Evolutionary conservation across 371 early-diverging fungal genomes (phyloP).

Genomic region (Choanephora cucurbitarum): DNA sequence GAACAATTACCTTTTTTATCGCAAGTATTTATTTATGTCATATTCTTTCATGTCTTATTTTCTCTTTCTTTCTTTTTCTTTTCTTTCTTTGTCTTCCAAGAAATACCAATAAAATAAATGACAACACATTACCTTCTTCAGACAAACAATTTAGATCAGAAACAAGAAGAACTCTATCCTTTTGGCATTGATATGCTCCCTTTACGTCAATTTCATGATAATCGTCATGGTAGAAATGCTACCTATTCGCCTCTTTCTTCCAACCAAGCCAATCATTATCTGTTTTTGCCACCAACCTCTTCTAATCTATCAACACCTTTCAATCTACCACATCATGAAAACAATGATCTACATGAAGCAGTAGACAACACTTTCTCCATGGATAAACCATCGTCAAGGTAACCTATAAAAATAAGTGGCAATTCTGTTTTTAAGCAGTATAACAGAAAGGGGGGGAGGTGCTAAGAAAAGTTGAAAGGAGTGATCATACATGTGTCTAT

Average conservation of each 20-base stretch:
- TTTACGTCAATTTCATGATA: not conserved
- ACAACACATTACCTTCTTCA: not conserved
- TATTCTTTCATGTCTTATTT: conserved; percentile 1
- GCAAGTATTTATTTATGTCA: not conserved
- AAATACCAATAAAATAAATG: not conserved
- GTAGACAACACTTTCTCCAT: too few relatives aligned
- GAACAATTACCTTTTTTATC: not conserved
- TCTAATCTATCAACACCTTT: not conserved
- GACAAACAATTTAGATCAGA: not conserved
- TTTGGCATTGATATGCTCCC: not conserved
- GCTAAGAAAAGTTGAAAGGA: too few relatives aligned
- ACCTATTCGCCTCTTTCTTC: not conserved
- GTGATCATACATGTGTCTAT: too few relatives aligned
- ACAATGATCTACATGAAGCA: conserved; percentile 1
- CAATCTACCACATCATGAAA: not conserved
- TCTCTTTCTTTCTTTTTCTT: conserved; percentile 6
- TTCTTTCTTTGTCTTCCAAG: conserved; percentile 1
- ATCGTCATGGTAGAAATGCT: not conserved
- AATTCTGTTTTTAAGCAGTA: not conserved
- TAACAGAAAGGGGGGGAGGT: too few relatives aligned
- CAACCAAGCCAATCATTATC: not conserved
- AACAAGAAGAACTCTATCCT: not conserved
- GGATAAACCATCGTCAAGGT: not conserved
- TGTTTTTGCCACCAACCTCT: too few relatives aligned
- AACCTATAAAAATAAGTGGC: not conserved